A percentile compares a stretch with the other conserved stretches of the same genome.
These are phyloP conservation scores for Phytophthora melonis DNA, from an alignment of 352 stramenopile genomes.

Conservation along the genomic window DNA sequence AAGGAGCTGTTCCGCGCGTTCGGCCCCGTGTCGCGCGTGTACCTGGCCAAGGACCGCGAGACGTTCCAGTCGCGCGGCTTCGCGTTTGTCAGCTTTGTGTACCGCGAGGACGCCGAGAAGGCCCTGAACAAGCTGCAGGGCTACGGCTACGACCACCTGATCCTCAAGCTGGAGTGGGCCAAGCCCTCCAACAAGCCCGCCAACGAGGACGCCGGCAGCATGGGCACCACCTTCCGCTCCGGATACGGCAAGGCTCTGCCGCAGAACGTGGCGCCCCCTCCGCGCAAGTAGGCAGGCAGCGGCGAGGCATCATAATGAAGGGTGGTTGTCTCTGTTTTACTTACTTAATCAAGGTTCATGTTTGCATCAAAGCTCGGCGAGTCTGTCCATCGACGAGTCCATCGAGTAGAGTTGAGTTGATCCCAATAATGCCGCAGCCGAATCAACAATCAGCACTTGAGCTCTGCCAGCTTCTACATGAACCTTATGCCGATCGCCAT, in stretches of 20 bases:
- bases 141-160: constrained; percentile 99
- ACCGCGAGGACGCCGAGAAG: constrained; percentile 95
- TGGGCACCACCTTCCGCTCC: constrained; percentile 89
- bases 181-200: constrained; percentile 94
- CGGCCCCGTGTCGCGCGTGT: constrained; percentile 97
- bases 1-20: constrained; percentile 99
- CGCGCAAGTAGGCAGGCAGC: constrained; percentile 70
- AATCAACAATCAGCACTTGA: neutral
- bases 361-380: too few species aligned
- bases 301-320: constrained; percentile 7
- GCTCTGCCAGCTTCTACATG: constrained; percentile 2
- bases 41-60: constrained; percentile 98
- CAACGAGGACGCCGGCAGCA: constrained; percentile 76
- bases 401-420: too few species aligned
- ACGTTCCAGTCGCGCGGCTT: constrained; percentile 98
- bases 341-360: too few species aligned
- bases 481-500: constrained; percentile 17
- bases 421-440: too few species aligned
- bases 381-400: too few species aligned
- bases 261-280: constrained; percentile 83
- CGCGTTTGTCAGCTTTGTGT: constrained; percentile 98
- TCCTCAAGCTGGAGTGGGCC: constrained; percentile 99
- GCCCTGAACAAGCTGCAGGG: constrained; percentile 98
- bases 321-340: too few species aligned
- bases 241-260: constrained; percentile 90